These are phyloP conservation scores for Spinacia oleracea DNA, from an alignment of 179 eudicot species.

Conservation along the genomic window DNA sequence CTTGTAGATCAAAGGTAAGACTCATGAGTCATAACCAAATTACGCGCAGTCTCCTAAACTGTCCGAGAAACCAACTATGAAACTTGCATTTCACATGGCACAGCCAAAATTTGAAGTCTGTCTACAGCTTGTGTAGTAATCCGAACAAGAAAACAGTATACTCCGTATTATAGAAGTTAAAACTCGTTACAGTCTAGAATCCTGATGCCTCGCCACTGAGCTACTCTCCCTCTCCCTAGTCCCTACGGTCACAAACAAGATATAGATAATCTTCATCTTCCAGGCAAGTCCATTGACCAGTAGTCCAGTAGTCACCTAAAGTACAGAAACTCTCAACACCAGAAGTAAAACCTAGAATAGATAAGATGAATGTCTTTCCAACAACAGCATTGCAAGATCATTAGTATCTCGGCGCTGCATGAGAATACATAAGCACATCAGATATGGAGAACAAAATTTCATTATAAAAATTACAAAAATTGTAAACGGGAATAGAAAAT, in stretches of 20 bases:
- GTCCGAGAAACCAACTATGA: too few relatives aligned
- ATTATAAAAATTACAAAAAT: not conserved
- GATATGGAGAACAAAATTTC: not conserved
- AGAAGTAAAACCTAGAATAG: not conserved
- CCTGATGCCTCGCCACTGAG: not conserved
- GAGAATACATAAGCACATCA: conserved; percentile 18
- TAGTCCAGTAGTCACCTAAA: not conserved
- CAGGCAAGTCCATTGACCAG: not conserved
- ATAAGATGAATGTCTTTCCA: not conserved
- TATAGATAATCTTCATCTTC: not conserved
- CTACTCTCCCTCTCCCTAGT: not conserved
- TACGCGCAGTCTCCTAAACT: too few relatives aligned
- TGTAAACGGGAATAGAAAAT: not conserved
- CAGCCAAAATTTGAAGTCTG: not conserved
- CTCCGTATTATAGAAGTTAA: not conserved
- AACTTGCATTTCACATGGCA: not conserved
- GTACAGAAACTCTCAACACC: not conserved
- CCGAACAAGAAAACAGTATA: not conserved
- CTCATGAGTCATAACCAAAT: too few relatives aligned
- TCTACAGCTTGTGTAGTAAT: not conserved
- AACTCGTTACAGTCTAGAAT: not conserved
- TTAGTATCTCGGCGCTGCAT: conserved; percentile 70
- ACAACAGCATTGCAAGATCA: not conserved
- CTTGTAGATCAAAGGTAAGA: not conserved
- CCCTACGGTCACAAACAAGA: not conserved